These are phyloP conservation scores for Candida dendrica DNA, from an alignment of 805 yeast species.

Conservation along the genomic window DNA sequence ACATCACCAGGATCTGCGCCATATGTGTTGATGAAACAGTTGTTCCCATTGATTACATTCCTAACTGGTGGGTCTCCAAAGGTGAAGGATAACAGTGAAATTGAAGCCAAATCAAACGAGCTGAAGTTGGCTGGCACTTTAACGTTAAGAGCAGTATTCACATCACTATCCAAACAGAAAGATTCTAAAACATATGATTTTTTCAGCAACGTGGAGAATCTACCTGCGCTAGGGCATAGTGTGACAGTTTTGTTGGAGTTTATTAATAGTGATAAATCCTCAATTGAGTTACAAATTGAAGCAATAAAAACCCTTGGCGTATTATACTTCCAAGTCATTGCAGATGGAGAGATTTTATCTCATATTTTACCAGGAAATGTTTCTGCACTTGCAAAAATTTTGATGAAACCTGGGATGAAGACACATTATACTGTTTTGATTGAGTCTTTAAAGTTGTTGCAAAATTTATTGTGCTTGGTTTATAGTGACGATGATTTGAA, in stretches of 20 bases:
- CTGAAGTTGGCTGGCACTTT: conserved; percentile 29
- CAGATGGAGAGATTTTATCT: conserved; percentile 43
- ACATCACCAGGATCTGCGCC: conserved; percentile 27
- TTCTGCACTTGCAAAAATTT: conserved; percentile 34
- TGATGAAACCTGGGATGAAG: conserved; percentile 23
- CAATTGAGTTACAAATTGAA: conserved; percentile 22
- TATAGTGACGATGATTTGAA: conserved; percentile 36
- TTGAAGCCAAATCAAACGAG: conserved; percentile 25
- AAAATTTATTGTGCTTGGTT: conserved; percentile 24
- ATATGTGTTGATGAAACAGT: conserved; percentile 32
- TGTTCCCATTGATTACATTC: conserved; percentile 38
- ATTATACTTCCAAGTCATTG: conserved; percentile 26
- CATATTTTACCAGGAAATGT: conserved; percentile 46
- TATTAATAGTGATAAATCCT: conserved; percentile 20
- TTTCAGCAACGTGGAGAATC: conserved; percentile 24
- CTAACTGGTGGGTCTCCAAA: conserved; percentile 41
- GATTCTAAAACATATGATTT: conserved; percentile 16
- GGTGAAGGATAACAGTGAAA: conserved; percentile 17
- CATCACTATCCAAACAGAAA: conserved; percentile 20
- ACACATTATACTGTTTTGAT: conserved; percentile 32
- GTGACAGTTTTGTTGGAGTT: conserved; percentile 36
- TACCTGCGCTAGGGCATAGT: conserved; percentile 42
- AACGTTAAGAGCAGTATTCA: conserved; percentile 23
- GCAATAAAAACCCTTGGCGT: conserved; percentile 27
- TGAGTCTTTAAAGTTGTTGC: conserved; percentile 23